Evolutionary conservation across 106 monocot genomes (phyloP), one percentile per base, ranked within the genome.

Genomic region (Narthecium ossifragum): DNA sequence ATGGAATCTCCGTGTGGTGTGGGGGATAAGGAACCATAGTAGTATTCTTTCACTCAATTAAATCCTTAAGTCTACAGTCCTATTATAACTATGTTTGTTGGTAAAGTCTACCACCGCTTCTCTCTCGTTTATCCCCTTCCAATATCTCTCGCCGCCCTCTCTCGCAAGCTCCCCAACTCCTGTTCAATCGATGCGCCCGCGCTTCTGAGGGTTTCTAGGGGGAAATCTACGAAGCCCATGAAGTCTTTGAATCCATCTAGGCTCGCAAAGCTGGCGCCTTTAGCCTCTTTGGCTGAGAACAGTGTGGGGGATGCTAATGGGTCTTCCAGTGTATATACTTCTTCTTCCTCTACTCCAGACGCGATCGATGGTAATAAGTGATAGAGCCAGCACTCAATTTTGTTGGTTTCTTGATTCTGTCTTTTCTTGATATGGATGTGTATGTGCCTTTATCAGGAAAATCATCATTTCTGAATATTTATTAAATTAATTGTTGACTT

Each of bases 211-310:
- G n/a, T n/a, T n/a, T n/a, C n/a, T n/a, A n/a, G n/a, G n/a, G n/a
- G n/a, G n/a, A n/a, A n/a, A 36, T 36, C 36, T 6, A 36, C 36
- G 26, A 62, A 40, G 56, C 68, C 59, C 59, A 77, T 76, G 69
- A 45, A 7, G 25, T 43, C 57, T 34, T 24, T 2, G 36, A 43
- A 48, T 17, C 43, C 75, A 31, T 53, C 70, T 27, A 41, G 71
- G 51, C 54, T 75, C 14, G 51, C 57, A 46, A 64, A 62, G 60
- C 33, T 78, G 27, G 64, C 76, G 10, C 22, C 67, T 28, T 24
- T 74, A 26, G 69, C 69, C 34, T 34, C 75, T 8, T 37, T 20
- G 14, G 38, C 72, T n/a, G 78, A 73, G 31, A 57, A 66, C 37
- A 66, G 53, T 33, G 55, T 29, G 6, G 53, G 57, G 8, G 78